phyloP scores from a whole-genome alignment of 345 rosid genomes.

The Populus tremula region DNA sequence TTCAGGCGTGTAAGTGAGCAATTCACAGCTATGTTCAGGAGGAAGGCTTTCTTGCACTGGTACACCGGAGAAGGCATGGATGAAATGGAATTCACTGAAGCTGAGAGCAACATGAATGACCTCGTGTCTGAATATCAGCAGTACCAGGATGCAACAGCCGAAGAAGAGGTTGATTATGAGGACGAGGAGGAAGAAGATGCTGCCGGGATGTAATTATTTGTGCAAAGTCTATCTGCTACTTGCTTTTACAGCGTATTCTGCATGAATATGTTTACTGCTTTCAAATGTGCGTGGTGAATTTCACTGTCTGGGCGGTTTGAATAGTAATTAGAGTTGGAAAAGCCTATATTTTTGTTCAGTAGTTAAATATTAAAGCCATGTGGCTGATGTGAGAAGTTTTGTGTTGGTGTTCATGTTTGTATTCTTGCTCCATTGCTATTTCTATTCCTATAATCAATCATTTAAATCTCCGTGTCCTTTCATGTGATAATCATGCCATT shows the following conservation, averaged over 20 bases:
- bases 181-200: slow-evolving; percentile 23
- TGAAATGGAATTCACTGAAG: slow-evolving; percentile 23
- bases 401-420: neutral
- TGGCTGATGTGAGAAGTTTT: neutral
- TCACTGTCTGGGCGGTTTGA: neutral
- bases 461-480: neutral
- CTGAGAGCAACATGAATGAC: slow-evolving; percentile 23
- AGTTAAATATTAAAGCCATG: neutral
- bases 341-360: neutral
- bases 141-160: slow-evolving; percentile 26
- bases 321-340: neutral
- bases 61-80: slow-evolving; percentile 23
- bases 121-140: slow-evolving; percentile 26
- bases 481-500: neutral
- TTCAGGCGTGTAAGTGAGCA: neutral
- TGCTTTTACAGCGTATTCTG: neutral
- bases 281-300: neutral
- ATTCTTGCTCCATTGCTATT: no score
- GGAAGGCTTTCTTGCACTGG: slow-evolving; percentile 26
- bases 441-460: neutral
- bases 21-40: neutral
- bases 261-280: neutral
- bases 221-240: neutral
- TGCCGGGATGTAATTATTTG: neutral
- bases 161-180: slow-evolving; percentile 16